These are phyloP conservation scores for Stipa capillata DNA, from an alignment of 176 grass and related monocot genomes.

Conservation along the genomic window DNA sequence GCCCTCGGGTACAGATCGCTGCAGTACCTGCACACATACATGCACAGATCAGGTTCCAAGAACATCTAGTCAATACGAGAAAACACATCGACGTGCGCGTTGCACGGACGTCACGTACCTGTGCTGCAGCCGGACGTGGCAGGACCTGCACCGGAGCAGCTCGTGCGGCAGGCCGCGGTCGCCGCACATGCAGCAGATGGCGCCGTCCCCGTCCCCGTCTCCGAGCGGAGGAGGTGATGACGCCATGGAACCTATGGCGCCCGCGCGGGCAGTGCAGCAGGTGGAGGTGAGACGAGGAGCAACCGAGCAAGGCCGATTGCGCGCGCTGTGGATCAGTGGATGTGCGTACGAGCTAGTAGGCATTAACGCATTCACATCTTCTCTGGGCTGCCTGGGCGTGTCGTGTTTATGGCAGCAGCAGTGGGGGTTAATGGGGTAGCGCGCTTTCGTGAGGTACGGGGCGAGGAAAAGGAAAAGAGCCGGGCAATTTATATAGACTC, in stretches of 20 bases:
- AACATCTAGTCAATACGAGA: neutral
- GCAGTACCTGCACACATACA: constrained; percentile 45
- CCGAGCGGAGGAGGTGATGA: neutral
- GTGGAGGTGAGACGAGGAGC: neutral
- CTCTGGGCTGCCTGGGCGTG: neutral
- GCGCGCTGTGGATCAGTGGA: too few species aligned
- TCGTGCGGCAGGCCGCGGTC: constrained; percentile 59
- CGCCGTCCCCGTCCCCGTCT: neutral
- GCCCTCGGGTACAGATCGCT: constrained; percentile 78
- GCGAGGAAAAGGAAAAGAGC: neutral
- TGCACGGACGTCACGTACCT: constrained; percentile 22
- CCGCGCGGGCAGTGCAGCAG: neutral
- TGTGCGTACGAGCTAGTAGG: neutral
- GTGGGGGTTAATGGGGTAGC: neutral
- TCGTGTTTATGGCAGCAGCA: neutral
- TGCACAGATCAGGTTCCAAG: neutral
- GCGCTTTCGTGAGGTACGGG: constrained; percentile 8
- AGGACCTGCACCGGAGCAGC: constrained; percentile 73
- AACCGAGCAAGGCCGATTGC: too few species aligned
- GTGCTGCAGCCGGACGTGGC: constrained; percentile 75
- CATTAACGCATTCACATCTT: constrained; percentile 1
- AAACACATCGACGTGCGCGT: neutral
- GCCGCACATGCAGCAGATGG: constrained; percentile 98
- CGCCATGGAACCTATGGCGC: neutral
- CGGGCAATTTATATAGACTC: constrained; percentile 14